Conservation (phyloP, 306 rosid genomes). For the Fragaria vesca region DNA sequence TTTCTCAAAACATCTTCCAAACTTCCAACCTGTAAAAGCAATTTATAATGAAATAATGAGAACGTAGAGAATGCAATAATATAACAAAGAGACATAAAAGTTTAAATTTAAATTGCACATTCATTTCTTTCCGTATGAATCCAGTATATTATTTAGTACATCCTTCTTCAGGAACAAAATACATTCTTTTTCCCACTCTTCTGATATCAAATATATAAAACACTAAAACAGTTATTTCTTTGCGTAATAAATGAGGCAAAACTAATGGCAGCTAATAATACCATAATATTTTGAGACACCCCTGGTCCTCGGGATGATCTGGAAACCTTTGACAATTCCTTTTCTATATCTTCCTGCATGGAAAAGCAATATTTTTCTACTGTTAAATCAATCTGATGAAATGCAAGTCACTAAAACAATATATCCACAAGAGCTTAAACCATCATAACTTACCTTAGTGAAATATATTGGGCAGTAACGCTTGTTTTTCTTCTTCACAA, state of each 20-base stretch:
- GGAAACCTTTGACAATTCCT: slow-evolving; percentile 69
- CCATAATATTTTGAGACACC: slow-evolving; percentile 76
- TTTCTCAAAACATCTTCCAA: slow-evolving; percentile 88
- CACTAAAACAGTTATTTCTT: background rate
- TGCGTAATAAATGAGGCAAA: background rate
- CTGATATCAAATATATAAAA: background rate
- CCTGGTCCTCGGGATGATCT: slow-evolving; percentile 63
- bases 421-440: slow-evolving; percentile 16
- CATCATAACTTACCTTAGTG: slow-evolving; percentile 64
- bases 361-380: slow-evolving; percentile 20
- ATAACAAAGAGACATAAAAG: background rate
- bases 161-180: background rate
- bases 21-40: slow-evolving; percentile 71
- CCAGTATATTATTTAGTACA: background rate
- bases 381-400: slow-evolving; percentile 6
- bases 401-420: background rate
- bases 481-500: slow-evolving; percentile 83
- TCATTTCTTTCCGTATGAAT: background rate
- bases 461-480: slow-evolving; percentile 94
- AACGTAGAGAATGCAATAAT: background rate
- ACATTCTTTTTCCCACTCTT: background rate
- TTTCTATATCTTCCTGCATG: slow-evolving; percentile 88
- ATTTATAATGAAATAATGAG: slow-evolving; percentile 11
- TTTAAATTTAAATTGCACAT: background rate
- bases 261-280: slow-evolving; percentile 26